These are phyloP conservation scores for Ascochyta pisi DNA, from an alignment of 2,329 filamentous ascomycete species.

Conservation along the genomic window DNA sequence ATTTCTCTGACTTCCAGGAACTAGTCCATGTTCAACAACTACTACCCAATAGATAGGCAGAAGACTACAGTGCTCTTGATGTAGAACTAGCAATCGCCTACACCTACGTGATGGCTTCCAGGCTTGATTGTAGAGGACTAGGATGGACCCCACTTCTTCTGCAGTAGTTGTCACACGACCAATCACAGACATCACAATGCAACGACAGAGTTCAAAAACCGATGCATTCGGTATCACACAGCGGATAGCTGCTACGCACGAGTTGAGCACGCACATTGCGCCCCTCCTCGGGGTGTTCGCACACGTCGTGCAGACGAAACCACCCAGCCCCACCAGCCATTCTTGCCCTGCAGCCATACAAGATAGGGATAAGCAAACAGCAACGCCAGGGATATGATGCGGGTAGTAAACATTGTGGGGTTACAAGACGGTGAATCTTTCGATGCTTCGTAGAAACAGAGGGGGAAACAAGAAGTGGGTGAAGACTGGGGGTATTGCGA, in stretches of 20 bases:
- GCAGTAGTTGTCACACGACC: conserved; percentile 3
- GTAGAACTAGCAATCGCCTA: too few species aligned
- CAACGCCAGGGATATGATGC: conserved; percentile 53
- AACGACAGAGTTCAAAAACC: conserved; percentile 17
- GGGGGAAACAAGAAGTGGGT: conserved; percentile 27
- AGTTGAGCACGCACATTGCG: conserved; percentile 18
- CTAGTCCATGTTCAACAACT: too few species aligned
- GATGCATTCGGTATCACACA: conserved; percentile 34
- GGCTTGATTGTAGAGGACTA: too few species aligned
- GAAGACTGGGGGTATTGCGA: conserved; percentile 32
- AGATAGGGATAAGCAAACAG: conserved; percentile 36
- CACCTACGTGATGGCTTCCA: too few species aligned
- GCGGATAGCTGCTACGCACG: conserved; percentile 32
- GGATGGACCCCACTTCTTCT: neutral
- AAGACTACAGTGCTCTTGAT: too few species aligned
- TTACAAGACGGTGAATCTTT: conserved; percentile 54
- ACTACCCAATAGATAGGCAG: too few species aligned
- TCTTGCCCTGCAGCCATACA: conserved; percentile 31
- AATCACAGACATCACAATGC: conserved; percentile 10
- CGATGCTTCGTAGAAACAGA: conserved; percentile 48
- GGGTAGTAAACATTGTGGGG: conserved; percentile 41
- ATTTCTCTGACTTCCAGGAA: too few species aligned
- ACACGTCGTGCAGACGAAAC: conserved; percentile 19
- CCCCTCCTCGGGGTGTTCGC: conserved; percentile 23
- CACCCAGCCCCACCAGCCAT: conserved; percentile 30